Evolutionary conservation across 768 basidiomycete genomes (phyloP).

Genomic region (Dictyophora rubrovolvata): DNA sequence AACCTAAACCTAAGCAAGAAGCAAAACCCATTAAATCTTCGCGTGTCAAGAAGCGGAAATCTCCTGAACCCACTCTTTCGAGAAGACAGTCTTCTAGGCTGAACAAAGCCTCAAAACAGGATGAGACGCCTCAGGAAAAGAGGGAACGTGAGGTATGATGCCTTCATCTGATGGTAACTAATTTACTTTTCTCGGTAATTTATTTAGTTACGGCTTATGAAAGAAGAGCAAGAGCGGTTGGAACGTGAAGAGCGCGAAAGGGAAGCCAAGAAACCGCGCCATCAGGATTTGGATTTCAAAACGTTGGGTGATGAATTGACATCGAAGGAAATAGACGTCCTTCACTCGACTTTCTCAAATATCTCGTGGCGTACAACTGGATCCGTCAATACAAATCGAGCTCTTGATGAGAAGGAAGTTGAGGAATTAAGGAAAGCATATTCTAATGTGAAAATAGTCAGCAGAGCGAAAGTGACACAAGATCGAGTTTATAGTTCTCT

Average conservation of each 20-base stretch:
- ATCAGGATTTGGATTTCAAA: slow-evolving; percentile 51
- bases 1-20: slow-evolving; percentile 27
- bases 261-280: slow-evolving; percentile 57
- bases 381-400: slow-evolving; percentile 35
- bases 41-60: slow-evolving; percentile 46
- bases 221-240: slow-evolving; percentile 52
- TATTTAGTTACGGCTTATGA: slow-evolving; percentile 35
- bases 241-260: slow-evolving; percentile 53
- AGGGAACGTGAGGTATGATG: slow-evolving; percentile 52
- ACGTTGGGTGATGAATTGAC: slow-evolving; percentile 43
- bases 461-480: slow-evolving; percentile 72
- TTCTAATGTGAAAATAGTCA: slow-evolving; percentile 48
- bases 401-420: slow-evolving; percentile 38
- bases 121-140: slow-evolving; percentile 57
- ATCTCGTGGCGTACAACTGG: slow-evolving; percentile 29
- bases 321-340: slow-evolving; percentile 33
- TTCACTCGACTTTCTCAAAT: slow-evolving; percentile 36
- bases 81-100: slow-evolving; percentile 61
- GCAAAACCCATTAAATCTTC: slow-evolving; percentile 55
- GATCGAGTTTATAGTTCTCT: slow-evolving; percentile 67
- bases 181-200: slow-evolving; percentile 29
- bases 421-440: slow-evolving; percentile 45
- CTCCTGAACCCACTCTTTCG: slow-evolving; percentile 31
- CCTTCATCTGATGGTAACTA: background rate
- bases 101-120: slow-evolving; percentile 30